phyloP scores from a whole-genome alignment of 345 rosid species.

The Lepidium sativum region DNA sequence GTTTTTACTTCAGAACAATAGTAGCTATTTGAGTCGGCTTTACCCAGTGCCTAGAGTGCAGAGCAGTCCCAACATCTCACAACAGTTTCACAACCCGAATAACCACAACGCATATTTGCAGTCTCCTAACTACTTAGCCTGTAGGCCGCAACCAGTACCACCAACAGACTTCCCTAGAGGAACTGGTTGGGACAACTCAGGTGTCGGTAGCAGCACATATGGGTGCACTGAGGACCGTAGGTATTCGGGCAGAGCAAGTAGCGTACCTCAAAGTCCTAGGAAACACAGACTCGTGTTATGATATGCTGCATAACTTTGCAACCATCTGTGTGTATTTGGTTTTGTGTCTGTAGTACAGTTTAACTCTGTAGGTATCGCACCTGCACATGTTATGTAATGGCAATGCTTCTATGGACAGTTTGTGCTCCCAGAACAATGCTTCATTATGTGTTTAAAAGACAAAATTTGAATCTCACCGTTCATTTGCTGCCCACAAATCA shows the following conservation, averaged over 20 bases:
- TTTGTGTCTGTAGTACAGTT: slow-evolving; percentile 1
- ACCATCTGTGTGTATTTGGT: not conserved
- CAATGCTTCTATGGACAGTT: not conserved
- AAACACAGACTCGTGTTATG: slow-evolving; percentile 12
- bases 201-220: slow-evolving; percentile 17
- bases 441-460: not conserved
- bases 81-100: slow-evolving; percentile 27
- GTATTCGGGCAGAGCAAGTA: slow-evolving; percentile 33
- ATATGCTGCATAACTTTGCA: not conserved
- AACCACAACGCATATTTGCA: slow-evolving; percentile 25
- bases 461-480: not conserved
- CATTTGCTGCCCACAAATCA: not conserved
- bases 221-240: slow-evolving; percentile 14
- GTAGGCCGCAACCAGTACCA: slow-evolving; percentile 23
- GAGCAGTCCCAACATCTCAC: slow-evolving; percentile 61
- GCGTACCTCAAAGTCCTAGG: slow-evolving; percentile 49
- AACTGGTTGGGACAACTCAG: slow-evolving; percentile 5
- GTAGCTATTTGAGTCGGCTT: slow-evolving; percentile 20
- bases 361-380: not conserved
- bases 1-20: not conserved
- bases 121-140: slow-evolving; percentile 8
- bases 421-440: not conserved
- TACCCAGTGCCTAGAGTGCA: slow-evolving; percentile 49
- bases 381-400: not conserved
- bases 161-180: slow-evolving; percentile 26